phyloP scores from a whole-genome alignment of 257 asterid genomes.

The Misopates orontium region DNA sequence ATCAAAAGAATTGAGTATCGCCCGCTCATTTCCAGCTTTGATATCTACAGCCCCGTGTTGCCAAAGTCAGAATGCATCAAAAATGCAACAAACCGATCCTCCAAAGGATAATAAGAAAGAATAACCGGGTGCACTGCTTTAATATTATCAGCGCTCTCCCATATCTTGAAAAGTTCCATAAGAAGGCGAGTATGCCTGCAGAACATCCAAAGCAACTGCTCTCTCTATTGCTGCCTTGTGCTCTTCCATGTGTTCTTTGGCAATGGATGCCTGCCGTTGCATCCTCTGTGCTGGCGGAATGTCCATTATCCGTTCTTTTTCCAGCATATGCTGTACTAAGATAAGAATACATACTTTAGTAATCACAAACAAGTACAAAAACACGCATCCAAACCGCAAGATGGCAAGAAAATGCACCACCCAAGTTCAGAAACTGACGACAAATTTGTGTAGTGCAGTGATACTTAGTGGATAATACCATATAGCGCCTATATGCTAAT shows the following conservation, averaged over 20 bases:
- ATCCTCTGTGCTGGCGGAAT: conserved; percentile 75
- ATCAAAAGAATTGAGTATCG: conserved; percentile 5
- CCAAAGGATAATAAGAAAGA: conserved; percentile 25
- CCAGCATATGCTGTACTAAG: conserved; percentile 59
- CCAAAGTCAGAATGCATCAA: neutral
- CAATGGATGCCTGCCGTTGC: conserved; percentile 70
- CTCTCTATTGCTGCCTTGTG: conserved; percentile 75
- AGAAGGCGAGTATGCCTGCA: conserved; percentile 61
- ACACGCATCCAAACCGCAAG: neutral
- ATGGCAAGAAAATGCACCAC: neutral
- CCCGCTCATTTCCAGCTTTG: neutral
- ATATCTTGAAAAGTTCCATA: conserved; percentile 76
- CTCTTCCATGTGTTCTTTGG: conserved; percentile 78
- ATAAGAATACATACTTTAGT: conserved; percentile 20
- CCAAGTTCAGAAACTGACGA: neutral
- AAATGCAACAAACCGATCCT: conserved; percentile 14
- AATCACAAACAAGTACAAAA: conserved; percentile 1
- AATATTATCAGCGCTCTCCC: conserved; percentile 52
- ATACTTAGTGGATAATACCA: neutral
- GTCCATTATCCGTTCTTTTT: conserved; percentile 58
- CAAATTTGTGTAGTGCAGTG: neutral
- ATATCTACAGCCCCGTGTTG: conserved; percentile 13
- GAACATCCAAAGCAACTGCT: conserved; percentile 78
- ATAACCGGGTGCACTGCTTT: conserved; percentile 30
- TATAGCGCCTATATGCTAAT: neutral